Conservation (phyloP, 2,329 filamentous ascomycete genomes). For the Cordyceps fumosorosea region DNA sequence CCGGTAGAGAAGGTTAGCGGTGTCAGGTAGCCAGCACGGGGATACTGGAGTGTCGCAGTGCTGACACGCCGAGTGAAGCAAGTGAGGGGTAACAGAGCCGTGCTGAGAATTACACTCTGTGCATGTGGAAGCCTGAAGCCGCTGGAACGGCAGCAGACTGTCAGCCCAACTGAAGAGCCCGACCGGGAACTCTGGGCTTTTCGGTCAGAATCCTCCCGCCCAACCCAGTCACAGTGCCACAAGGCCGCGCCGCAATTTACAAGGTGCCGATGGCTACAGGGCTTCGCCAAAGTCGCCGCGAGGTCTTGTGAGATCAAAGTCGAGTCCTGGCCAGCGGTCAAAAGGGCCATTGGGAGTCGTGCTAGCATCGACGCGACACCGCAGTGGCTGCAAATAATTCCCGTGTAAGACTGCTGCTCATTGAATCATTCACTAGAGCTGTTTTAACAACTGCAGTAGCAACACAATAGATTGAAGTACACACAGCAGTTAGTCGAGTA, state of each 20-base stretch:
- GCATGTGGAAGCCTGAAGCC: conserved; percentile 13
- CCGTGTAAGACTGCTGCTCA: background rate
- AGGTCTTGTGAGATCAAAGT: background rate
- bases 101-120: conserved; percentile 21
- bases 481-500: background rate
- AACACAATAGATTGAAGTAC: background rate
- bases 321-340: background rate
- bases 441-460: background rate
- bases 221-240: background rate
- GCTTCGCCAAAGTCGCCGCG: background rate
- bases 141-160: conserved; percentile 15
- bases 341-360: background rate
- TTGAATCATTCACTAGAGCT: background rate
- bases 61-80: background rate
- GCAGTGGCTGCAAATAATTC: background rate
- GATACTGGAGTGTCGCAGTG: background rate
- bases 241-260: background rate
- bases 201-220: background rate
- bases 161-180: background rate
- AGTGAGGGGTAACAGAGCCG: conserved; percentile 16
- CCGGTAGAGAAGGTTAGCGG: no score
- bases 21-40: no score
- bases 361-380: background rate
- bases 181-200: background rate
- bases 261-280: background rate